Evolutionary conservation across 108 stramenopile genomes (phyloP), one percentile per base, ranked within the genome.

Genomic region (Fragilariopsis cylindrus): DNA sequence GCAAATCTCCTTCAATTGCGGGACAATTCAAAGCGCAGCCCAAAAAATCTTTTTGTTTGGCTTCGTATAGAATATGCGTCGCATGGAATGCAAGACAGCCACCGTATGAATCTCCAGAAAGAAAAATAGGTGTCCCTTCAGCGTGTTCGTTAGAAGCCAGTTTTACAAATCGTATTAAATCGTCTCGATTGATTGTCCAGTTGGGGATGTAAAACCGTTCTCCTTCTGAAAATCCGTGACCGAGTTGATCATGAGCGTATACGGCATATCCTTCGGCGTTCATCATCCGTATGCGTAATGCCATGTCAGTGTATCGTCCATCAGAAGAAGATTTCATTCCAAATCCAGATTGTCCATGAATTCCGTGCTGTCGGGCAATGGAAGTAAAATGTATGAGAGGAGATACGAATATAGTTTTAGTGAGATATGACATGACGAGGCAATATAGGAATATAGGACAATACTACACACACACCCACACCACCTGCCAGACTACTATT

Each of bases 171-270:
- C 43, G 48, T 3, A 64, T 1, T 40, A 69, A 63, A 54, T 84
- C 83, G 45, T 80, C 57, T 5, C 60, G 66, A 57, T 80, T 77
- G 68, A 52, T 52, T 49, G 63, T 65, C 79, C 79, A 84, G n/a
- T 63, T n/a, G 12, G 76, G 79, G 62, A 84, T 67, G 46, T 49
- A 81, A 41, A 69, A 74, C 3, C 83, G 79, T 2, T 45, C 41
- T 5, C 83, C 83, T 57, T 84, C 83, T 16, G 79, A 81, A 52
- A 48, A 81, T 60, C 83, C 83, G 58, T 84, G 83, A 13, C 83
- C 83, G 15, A 74, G 57, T 66, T 74, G 48, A 57, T 84, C 77
- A 19, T 47, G 70, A 5, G 70, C 57, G 47, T 71, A 71, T n/a
- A 71, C 53, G 12, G 57, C 70, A 40, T 57, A 71, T 19, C 70